Evolutionary conservation across 2,329 filamentous ascomycete species (phyloP).

Genomic region (Rhynchosporium secalis): DNA sequence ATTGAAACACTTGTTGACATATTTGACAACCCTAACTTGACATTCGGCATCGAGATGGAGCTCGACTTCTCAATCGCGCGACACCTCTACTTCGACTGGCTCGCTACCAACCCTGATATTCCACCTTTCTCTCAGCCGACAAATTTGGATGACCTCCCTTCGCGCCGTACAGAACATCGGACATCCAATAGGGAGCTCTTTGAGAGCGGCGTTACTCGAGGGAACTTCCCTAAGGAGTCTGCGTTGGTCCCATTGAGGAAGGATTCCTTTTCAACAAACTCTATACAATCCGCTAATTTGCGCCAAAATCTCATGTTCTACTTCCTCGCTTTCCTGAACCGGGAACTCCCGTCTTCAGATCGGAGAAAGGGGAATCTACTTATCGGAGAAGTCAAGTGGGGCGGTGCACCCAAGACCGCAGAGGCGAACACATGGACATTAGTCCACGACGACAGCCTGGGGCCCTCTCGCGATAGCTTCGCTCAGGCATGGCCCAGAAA

Average conservation of each 20-base stretch:
- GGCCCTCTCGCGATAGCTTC: not conserved
- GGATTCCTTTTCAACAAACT: not conserved
- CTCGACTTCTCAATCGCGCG: slow-evolving; percentile 5
- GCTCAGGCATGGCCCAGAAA: not conserved
- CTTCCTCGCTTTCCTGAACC: slow-evolving; percentile 3
- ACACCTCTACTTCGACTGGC: slow-evolving; percentile 4
- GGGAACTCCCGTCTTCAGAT: not conserved
- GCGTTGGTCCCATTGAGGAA: too few relatives aligned
- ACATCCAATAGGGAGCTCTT: not conserved
- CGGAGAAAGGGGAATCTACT: not conserved
- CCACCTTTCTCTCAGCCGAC: not conserved
- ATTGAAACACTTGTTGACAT: not conserved
- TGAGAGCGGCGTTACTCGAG: not conserved
- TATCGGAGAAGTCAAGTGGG: slow-evolving; percentile 1
- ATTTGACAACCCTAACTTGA: not conserved
- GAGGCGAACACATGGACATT: not conserved
- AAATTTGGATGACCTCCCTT: not conserved
- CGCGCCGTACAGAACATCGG: not conserved
- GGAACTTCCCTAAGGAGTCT: too few relatives aligned
- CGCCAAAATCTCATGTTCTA: not conserved
- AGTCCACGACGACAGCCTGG: not conserved
- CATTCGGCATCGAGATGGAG: slow-evolving; percentile 17
- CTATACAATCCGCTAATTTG: not conserved
- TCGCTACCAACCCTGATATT: not conserved
- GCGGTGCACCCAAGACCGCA: not conserved